Evolutionary conservation across 306 rosid species (phyloP).

Genomic region (Quillaja saponaria): DNA sequence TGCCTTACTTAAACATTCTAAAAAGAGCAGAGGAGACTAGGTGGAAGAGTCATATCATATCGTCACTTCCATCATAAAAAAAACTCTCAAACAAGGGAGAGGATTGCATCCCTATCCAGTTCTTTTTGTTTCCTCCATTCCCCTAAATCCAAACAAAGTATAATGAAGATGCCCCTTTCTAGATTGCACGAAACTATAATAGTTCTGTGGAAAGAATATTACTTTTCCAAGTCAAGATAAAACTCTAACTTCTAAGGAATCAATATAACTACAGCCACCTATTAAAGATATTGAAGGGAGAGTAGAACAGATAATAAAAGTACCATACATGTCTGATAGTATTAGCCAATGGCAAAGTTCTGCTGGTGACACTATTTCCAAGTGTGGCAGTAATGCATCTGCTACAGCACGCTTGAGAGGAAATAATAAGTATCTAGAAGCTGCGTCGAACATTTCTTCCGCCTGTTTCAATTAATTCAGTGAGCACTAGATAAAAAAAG

Average conservation of each 20-base stretch:
- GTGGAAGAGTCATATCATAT: no score
- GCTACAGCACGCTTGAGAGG: constrained; percentile 95
- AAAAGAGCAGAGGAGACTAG: no score
- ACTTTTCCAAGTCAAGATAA: no score
- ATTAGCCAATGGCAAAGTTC: constrained; percentile 89
- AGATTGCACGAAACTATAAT: no score
- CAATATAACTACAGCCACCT: constrained; percentile 8
- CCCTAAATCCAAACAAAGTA: no score
- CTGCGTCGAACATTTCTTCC: constrained; percentile 88
- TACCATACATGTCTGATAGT: constrained; percentile 74
- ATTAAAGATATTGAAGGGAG: constrained; percentile 24
- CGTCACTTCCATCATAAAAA: no score
- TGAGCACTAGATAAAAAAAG: constrained; percentile 28
- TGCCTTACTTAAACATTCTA: no score
- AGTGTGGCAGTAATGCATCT: constrained; percentile 77
- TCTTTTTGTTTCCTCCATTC: no score
- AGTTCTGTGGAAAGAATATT: no score
- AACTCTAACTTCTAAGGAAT: not conserved
- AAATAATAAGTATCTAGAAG: constrained; percentile 85
- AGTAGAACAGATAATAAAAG: constrained; percentile 17
- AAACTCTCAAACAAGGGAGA: no score
- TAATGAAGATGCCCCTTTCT: no score
- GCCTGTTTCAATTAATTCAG: constrained; percentile 51
- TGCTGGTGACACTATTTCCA: constrained; percentile 77
- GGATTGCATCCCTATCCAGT: no score